phyloP scores from a whole-genome alignment of 106 monocot genomes.

The Platanthera zijinensis region DNA sequence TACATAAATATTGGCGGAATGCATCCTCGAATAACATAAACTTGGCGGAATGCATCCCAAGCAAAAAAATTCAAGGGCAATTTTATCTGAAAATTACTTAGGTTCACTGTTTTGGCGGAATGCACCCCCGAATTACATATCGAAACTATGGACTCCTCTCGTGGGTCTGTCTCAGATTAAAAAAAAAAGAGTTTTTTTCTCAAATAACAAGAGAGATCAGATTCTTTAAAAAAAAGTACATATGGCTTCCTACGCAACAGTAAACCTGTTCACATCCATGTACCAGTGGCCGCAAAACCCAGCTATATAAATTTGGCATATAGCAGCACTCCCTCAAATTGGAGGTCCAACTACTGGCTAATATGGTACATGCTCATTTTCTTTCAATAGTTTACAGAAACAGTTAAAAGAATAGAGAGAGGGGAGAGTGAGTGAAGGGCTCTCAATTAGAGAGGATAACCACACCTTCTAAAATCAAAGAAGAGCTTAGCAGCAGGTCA shows the following conservation, averaged over 20 bases:
- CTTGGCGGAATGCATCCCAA: too few species aligned
- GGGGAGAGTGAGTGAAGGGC: neutral
- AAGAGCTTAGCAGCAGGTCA: too few species aligned
- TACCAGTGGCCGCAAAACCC: conserved; percentile 1
- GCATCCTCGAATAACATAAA: too few species aligned
- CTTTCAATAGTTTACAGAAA: neutral
- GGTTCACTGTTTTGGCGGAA: too few species aligned
- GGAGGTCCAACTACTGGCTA: conserved; percentile 6
- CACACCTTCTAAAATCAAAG: conserved; percentile 55
- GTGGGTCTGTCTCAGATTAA: too few species aligned
- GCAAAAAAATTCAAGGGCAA: too few species aligned
- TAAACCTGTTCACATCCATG: conserved; percentile 7
- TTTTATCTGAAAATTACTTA: too few species aligned
- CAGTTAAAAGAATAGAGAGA: neutral
- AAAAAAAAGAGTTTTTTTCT: too few species aligned
- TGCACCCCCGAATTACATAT: too few species aligned
- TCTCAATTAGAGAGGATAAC: conserved; percentile 32
- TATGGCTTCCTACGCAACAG: conserved; percentile 7
- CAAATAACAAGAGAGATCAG: conserved; percentile 6
- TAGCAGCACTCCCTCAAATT: conserved; percentile 4
- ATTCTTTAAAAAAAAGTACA: conserved; percentile 3
- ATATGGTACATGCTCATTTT: conserved; percentile 5
- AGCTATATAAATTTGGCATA: conserved; percentile 6
- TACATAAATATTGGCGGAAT: too few species aligned
- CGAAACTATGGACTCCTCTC: too few species aligned